Conservation (phyloP, 495 filamentous ascomycete species). For the Lophiotrema nucula region DNA sequence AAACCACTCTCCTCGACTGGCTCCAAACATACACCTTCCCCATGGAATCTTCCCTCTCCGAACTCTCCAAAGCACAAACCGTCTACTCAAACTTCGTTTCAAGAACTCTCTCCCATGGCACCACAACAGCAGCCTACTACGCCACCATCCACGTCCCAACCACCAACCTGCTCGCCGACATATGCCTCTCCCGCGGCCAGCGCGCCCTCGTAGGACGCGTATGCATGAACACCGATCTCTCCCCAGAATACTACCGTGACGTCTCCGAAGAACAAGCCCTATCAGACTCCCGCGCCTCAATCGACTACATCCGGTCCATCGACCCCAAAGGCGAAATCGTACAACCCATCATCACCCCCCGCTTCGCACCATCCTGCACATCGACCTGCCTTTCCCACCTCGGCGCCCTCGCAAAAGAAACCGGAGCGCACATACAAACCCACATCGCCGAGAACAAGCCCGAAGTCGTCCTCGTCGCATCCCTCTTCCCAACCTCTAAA, state of each 20-base stretch:
- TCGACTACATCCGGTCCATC: conserved; percentile 64
- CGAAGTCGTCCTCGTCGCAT: conserved; percentile 67
- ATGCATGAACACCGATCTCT: conserved; percentile 77
- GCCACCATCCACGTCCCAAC: conserved; percentile 77
- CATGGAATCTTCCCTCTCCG: conserved; percentile 69
- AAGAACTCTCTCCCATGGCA: conserved; percentile 82
- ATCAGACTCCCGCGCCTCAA: conserved; percentile 56
- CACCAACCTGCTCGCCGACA: conserved; percentile 83
- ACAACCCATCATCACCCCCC: conserved; percentile 79
- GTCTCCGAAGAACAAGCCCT: conserved; percentile 56
- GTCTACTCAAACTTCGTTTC: conserved; percentile 74
- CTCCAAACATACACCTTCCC: conserved; percentile 94
- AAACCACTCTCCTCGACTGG: conserved; percentile 86
- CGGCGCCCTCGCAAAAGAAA: conserved; percentile 60
- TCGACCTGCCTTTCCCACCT: conserved; percentile 57
- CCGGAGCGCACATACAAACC: conserved; percentile 73
- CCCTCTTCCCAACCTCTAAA: conserved; percentile 63
- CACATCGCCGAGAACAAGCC: conserved; percentile 83
- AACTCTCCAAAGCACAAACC: conserved; percentile 49
- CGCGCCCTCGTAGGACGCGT: conserved; percentile 86
- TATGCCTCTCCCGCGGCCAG: conserved; percentile 74
- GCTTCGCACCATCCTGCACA: conserved; percentile 81
- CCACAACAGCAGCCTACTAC: conserved; percentile 88
- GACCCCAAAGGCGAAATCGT: conserved; percentile 64
- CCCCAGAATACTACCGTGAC: conserved; percentile 76